A percentile compares a stretch with the other conserved stretches of the same genome.
These are phyloP conservation scores for Phytopythium helicoides DNA, from an alignment of 352 stramenopile genomes.

Conservation along the genomic window DNA sequence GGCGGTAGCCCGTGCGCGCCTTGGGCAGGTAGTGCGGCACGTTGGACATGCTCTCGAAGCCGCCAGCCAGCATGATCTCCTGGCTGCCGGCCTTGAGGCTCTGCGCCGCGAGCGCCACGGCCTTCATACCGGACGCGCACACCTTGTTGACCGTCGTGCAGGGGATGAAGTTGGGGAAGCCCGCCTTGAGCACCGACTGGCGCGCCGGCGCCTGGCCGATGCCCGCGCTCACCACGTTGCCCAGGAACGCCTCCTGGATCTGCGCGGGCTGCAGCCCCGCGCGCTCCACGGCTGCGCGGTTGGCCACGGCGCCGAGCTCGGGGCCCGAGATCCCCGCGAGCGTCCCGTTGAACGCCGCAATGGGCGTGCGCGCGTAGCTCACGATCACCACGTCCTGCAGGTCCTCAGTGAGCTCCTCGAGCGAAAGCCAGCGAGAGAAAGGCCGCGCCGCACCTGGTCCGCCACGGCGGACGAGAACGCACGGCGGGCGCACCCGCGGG, in stretches of 20 bases:
- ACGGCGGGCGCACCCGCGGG: background rate
- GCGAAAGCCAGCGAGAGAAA: background rate
- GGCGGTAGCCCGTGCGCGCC: conserved; percentile 87
- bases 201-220: conserved; percentile 96
- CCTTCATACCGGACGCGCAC: conserved; percentile 95
- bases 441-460: conserved; percentile 2
- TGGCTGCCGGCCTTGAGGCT: conserved; percentile 86
- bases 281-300: conserved; percentile 78
- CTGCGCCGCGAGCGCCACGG: conserved; percentile 81
- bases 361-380: conserved; percentile 94
- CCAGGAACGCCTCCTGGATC: conserved; percentile 97
- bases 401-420: background rate
- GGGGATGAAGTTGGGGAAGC: conserved; percentile 90
- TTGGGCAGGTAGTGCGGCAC: conserved; percentile 96
- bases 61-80: conserved; percentile 91
- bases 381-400: conserved; percentile 92
- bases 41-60: conserved; percentile 98
- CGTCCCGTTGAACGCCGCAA: conserved; percentile 93
- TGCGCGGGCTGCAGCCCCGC: conserved; percentile 59
- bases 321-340: conserved; percentile 88
- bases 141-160: conserved; percentile 99
- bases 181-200: conserved; percentile 91
- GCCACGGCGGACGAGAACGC: conserved; percentile 5
- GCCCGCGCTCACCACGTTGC: conserved; percentile 96
- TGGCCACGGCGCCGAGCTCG: conserved; percentile 93